A percentile compares a stretch with the other conserved stretches of the same genome.
phyloP scores from a whole-genome alignment of 2,329 filamentous ascomycete genomes.

The Pleoardoris graminearum region DNA sequence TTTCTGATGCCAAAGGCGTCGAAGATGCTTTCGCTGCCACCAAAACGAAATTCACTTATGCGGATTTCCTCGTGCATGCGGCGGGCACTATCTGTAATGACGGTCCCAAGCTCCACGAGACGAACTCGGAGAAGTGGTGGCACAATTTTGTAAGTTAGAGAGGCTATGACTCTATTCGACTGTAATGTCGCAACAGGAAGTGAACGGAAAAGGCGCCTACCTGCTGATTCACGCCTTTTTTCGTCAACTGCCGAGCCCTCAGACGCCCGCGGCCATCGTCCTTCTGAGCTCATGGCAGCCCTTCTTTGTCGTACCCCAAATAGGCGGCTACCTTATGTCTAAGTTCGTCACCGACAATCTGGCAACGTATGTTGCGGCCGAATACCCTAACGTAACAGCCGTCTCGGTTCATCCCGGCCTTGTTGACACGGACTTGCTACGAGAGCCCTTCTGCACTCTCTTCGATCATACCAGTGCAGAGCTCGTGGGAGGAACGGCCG shows the following conservation, averaged over 20 bases:
- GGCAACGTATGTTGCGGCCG: conserved; percentile 23
- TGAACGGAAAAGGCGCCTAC: conserved; percentile 42
- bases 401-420: conserved; percentile 25
- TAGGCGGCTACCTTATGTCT: conserved; percentile 23
- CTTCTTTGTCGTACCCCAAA: conserved; percentile 15
- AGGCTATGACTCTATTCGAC: too few relatives aligned
- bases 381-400: conserved; percentile 25
- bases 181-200: too few relatives aligned
- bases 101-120: too few relatives aligned
- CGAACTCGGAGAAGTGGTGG: too few relatives aligned
- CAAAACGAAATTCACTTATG: conserved; percentile 25
- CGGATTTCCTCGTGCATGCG: conserved; percentile 28
- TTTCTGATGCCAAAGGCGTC: too few relatives aligned
- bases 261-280: conserved; percentile 29
- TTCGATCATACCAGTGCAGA: conserved; percentile 27
- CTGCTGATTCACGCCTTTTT: conserved; percentile 41
- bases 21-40: too few relatives aligned
- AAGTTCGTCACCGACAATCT: conserved; percentile 24
- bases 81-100: too few relatives aligned
- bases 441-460: conserved; percentile 15
- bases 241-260: conserved; percentile 19
- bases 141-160: too few relatives aligned
- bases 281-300: conserved; percentile 20
- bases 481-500: conserved; percentile 32
- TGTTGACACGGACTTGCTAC: conserved; percentile 21